Conservation (phyloP, 2,329 filamentous ascomycete genomes). For the Verticillium isaacii region DNA sequence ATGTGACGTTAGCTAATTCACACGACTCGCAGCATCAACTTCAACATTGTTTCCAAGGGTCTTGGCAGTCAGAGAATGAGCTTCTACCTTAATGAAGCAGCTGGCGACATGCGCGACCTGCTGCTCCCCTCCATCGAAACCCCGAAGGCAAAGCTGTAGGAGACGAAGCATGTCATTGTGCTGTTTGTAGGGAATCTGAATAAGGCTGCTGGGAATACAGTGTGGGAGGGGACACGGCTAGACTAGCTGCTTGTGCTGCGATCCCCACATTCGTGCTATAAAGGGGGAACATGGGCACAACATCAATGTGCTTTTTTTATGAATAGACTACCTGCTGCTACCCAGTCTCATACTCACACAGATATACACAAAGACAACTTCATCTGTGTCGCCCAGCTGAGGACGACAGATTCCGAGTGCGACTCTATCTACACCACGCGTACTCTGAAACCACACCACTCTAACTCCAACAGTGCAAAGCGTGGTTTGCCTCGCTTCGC, state of each 20-base stretch:
- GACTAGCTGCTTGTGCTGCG: not conserved
- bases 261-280: not conserved
- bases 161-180: not conserved
- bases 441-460: not conserved
- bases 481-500: not conserved
- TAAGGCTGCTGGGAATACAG: not conserved
- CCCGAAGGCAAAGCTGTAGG: slow-evolving; percentile 83
- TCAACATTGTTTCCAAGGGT: slow-evolving; percentile 95
- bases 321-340: not conserved
- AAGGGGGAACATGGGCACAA: not conserved
- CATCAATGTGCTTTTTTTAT: not conserved
- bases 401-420: not conserved
- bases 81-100: slow-evolving; percentile 92
- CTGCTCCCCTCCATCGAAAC: slow-evolving; percentile 74
- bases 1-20: slow-evolving; percentile 6
- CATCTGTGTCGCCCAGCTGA: not conserved
- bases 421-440: not conserved
- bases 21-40: slow-evolving; percentile 67
- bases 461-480: not conserved
- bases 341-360: not conserved
- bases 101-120: slow-evolving; percentile 81
- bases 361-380: not conserved
- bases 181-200: not conserved
- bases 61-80: slow-evolving; percentile 90
- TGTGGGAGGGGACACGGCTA: not conserved